These are phyloP conservation scores for Fraxinus platypoda DNA, from an alignment of 305 asterid species.

Conservation along the genomic window DNA sequence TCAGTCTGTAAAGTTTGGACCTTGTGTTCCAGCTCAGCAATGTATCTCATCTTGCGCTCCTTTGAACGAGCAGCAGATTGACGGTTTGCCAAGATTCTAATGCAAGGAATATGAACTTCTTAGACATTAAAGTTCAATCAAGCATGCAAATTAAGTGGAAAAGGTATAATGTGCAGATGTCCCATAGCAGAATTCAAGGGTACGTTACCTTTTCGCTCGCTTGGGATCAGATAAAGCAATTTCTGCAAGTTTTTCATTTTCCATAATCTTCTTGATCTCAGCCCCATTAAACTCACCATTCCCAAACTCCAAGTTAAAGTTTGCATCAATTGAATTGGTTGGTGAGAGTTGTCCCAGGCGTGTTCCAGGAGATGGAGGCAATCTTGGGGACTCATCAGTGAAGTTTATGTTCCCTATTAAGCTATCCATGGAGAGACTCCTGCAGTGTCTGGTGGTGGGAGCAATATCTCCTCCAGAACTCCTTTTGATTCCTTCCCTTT, in stretches of 20 bases:
- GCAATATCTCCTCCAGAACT: constrained; percentile 70
- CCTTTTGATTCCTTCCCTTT: constrained; percentile 71
- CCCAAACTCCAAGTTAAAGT: constrained; percentile 81
- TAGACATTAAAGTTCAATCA: background rate
- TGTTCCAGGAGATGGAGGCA: constrained; percentile 65
- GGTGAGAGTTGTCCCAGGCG: constrained; percentile 63
- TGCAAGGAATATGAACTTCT: constrained; percentile 14
- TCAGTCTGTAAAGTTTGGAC: constrained; percentile 91
- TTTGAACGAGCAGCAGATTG: constrained; percentile 97
- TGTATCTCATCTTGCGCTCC: constrained; percentile 90
- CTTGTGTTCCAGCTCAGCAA: constrained; percentile 89
- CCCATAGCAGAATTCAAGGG: background rate
- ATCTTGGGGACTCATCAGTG: constrained; percentile 58
- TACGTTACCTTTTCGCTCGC: constrained; percentile 74
- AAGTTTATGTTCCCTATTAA: constrained; percentile 71
- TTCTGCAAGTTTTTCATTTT: constrained; percentile 82
- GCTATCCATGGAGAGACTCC: constrained; percentile 91
- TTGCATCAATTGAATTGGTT: constrained; percentile 59
- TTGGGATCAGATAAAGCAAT: constrained; percentile 88
- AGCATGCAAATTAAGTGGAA: background rate
- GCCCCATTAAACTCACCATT: constrained; percentile 88
- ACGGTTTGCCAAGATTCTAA: constrained; percentile 89
- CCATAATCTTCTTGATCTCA: constrained; percentile 90
- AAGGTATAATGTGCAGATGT: background rate
- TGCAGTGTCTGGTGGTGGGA: constrained; percentile 68